Evolutionary conservation across 805 yeast species (phyloP), one percentile per base, ranked within the genome.

Genomic region (Priceomyces fermenticarens): DNA sequence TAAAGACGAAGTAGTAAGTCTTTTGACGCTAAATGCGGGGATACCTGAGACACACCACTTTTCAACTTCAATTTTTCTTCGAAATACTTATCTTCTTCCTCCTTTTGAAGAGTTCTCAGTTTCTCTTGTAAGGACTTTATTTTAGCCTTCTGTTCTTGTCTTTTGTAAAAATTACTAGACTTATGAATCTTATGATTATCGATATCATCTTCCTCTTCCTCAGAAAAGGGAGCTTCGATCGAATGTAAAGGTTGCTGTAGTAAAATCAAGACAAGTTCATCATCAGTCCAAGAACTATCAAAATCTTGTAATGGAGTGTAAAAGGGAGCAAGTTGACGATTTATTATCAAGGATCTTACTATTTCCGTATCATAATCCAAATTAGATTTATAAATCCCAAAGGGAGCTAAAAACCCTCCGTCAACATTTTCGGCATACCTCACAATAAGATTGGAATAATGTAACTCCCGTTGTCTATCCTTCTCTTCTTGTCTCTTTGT

Each of bases 341-440:
- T 77, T 13, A 81, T 67, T 15, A 91, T 85, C 30, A 85, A 67
- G 12, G 67, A 75, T 39, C 86, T 75, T n/a, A 93, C 97, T 3
- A 84, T 69, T 11, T 76, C 77, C 11, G 85, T 76, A 53, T 84
- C 77, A 64, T 80, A 91, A 58, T 87, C 96, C 40, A 84, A 60
- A 51, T 81, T 83, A 35, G 85, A 81, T 47, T 81, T 78, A 62
- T 91, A 91, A 26, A 86, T 85, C 2, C 97, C 97, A 62, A 78
- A 87, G 0, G 98, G 97, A 1, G 95, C 96, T 47, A 91, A 64
- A 57, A 68, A 89, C 2, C 99, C 99, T 13, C 99, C 99, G 63
- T 93, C 98, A 11, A 91, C 96, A 47, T 70, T 78, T 54, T 88
- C 95, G 30, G 70, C 70, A 52, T 62, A 75, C 45, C 74, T 68